phyloP scores from a whole-genome alignment of 306 rosid genomes.

The Urtica urens region DNA sequence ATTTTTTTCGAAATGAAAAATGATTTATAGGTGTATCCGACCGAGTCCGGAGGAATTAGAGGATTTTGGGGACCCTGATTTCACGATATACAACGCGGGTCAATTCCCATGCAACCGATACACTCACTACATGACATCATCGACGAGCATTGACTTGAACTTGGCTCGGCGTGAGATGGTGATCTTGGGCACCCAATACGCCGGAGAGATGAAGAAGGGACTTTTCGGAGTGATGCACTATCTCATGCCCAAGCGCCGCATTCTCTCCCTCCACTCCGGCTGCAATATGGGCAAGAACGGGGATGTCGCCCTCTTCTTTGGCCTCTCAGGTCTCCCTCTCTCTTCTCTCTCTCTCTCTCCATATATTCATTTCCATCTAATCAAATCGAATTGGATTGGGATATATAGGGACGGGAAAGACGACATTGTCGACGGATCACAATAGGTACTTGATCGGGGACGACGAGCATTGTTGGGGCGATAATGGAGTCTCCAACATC shows the following conservation, averaged over 20 bases:
- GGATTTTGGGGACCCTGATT: conserved; percentile 82
- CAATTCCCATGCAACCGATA: conserved; percentile 88
- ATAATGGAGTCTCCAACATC: conserved; percentile 38
- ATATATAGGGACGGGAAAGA: conserved; percentile 38
- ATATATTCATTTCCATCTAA: not conserved
- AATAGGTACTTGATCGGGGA: conserved; percentile 44
- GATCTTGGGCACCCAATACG: conserved; percentile 89
- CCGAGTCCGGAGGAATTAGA: conserved; percentile 86
- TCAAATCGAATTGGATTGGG: too few relatives aligned
- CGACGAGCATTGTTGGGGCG: conserved; percentile 47
- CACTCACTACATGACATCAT: conserved; percentile 91
- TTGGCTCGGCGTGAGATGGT: conserved; percentile 84
- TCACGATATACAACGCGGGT: conserved; percentile 93
- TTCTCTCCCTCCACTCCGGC: conserved; percentile 87
- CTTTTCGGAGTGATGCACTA: conserved; percentile 85
- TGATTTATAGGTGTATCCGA: conserved; percentile 81
- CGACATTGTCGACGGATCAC: conserved; percentile 43
- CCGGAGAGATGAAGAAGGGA: conserved; percentile 97
- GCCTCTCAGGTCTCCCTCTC: conserved; percentile 58
- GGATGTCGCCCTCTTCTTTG: conserved; percentile 96
- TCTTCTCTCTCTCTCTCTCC: not conserved
- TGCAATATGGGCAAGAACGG: conserved; percentile 76
- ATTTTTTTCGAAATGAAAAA: too few relatives aligned
- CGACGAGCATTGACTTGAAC: conserved; percentile 79
- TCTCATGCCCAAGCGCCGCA: conserved; percentile 75